Base-by-base conservation (phyloP, 1,284 basidiomycete genomes). In the Sphagnurus paluster region DNA sequence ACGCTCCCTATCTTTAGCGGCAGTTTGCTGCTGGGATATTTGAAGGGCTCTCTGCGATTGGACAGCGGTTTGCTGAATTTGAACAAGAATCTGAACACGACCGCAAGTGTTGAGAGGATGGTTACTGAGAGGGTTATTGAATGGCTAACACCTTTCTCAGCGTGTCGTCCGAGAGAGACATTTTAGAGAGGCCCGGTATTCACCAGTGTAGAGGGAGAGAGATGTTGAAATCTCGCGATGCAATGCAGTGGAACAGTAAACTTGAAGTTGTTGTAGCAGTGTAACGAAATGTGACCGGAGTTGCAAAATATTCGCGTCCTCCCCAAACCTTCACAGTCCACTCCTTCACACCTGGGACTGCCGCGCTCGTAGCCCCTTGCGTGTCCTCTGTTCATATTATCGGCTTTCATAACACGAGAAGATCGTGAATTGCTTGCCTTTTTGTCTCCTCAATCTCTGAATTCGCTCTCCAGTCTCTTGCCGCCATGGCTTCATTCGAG, bases 91-190 rank as follows among this genome's bases (percentile, higher is more conserved):
- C 93, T 95, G 67, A 24, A 50, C 43, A 47, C 42, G 35, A 54
- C 44, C n/a, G 41, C 32, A 46, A 46, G 34, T 46, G 19, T 58
- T 52, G 50, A 49, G 49, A 44, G 23, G 45, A 14, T 19, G 11
- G 54, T 55, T 17, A 62, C 53, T 28, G 35, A 17, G 32, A 46
- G 33, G 36, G 49, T 55, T 36, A 45, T 30, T 33, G 39, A 45
- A 46, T 38, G 32, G 38, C 40, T 52, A 46, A 29, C 53, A 91
- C 91, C 80, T 89, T 93, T 65, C 86, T 78, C 40, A 94, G 71
- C 0, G 92, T 93, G 50, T 95, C 91, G 62, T 95, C 92, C 29
- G 91, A 80, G 30, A 95, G 75, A 48, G 87, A 76, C 88, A 90
- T 90, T 39, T 53, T 68, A 39, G 42, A 30, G 14, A 4, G 14